A percentile compares a stretch with the other conserved stretches of the same genome.
phyloP scores from a whole-genome alignment of 2,329 filamentous ascomycete species.

The Colletotrichum theobromicola region DNA sequence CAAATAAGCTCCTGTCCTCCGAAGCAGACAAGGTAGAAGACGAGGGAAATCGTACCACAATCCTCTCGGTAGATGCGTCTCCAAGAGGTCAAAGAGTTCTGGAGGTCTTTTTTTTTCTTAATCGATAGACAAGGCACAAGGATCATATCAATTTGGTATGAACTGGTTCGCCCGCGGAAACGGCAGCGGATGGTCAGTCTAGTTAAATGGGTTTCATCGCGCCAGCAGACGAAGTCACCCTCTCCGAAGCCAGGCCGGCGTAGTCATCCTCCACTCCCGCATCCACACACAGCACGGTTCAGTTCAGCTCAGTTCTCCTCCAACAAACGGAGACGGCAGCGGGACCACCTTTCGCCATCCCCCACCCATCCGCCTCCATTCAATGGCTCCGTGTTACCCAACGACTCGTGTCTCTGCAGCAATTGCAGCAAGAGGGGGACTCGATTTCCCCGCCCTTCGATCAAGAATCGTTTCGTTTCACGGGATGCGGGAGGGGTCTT shows the following conservation, averaged over 20 bases:
- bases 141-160: neutral
- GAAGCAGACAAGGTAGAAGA: neutral
- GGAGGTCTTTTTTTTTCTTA: neutral
- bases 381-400: neutral
- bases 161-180: neutral
- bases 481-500: conserved; percentile 8
- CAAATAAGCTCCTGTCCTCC: neutral
- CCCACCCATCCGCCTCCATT: neutral
- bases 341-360: neutral
- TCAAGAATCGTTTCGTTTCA: conserved; percentile 5
- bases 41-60: neutral
- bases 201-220: neutral
- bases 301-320: neutral
- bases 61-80: neutral
- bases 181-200: neutral
- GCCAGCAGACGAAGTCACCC: neutral
- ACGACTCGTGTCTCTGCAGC: neutral
- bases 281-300: neutral
- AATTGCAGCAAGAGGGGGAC: neutral
- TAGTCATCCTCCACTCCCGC: neutral
- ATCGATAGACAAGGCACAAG: neutral
- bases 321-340: neutral
- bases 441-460: neutral
- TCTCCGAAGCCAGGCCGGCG: too few relatives aligned
- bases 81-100: neutral